Percentiles rank a stretch among this genome's conserved stretches.
phyloP scores from a whole-genome alignment of 129 eudicot species.

The Logfia minima region DNA sequence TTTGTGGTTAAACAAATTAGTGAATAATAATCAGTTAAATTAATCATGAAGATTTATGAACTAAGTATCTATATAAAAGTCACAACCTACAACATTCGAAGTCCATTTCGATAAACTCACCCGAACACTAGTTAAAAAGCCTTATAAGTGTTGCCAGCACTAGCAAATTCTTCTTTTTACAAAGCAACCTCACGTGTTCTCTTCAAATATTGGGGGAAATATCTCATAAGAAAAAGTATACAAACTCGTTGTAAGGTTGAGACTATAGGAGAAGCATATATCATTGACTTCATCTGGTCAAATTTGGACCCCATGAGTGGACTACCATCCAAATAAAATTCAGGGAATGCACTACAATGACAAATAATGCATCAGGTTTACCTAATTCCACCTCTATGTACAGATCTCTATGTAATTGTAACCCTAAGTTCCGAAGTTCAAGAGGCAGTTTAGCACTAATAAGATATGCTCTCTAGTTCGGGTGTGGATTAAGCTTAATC shows the following conservation, averaged over 20 bases:
- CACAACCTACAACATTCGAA: background rate
- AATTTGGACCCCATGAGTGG: background rate
- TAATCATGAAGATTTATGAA: background rate
- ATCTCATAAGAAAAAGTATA: constrained; percentile 12
- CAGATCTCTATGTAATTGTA: too few species aligned
- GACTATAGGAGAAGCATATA: background rate
- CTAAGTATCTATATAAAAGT: background rate
- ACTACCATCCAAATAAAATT: background rate
- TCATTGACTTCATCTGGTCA: background rate
- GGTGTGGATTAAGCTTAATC: too few species aligned
- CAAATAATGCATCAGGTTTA: background rate
- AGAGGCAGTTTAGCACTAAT: too few species aligned
- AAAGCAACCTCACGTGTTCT: constrained; percentile 21
- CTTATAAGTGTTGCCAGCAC: constrained; percentile 7
- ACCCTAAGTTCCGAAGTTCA: too few species aligned
- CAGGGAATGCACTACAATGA: background rate
- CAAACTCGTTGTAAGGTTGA: background rate
- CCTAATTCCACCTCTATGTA: too few species aligned
- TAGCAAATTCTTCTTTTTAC: background rate
- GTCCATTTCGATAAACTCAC: background rate
- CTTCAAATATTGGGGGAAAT: constrained; percentile 1
- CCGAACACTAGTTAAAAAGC: background rate
- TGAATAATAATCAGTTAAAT: background rate
- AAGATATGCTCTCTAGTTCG: too few species aligned
- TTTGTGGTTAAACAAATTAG: background rate